Base-by-base conservation (phyloP, 352 stramenopile genomes). In the Saprolegnia parasitica region DNA sequence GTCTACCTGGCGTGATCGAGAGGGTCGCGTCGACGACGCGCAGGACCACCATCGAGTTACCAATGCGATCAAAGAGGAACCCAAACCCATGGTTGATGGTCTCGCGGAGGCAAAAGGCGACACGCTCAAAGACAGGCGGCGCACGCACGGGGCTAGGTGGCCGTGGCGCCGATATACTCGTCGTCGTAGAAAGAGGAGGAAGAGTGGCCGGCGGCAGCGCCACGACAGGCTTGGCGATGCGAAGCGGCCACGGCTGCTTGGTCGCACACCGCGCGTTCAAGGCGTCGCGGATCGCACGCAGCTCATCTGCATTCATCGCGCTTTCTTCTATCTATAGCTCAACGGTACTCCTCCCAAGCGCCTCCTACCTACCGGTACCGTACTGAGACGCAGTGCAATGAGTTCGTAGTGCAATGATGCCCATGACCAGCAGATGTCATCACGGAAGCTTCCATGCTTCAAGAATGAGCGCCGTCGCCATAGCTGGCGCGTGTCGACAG, bases 21-120 rank as follows among this genome's bases (percentile, higher is more conserved):
- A 11, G 20, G 15, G 9, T 5, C 3, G 24, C 21, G 16, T 42
- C 37, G 39, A 62, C 63, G 32, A 70, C 29, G 21, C 29, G 11
- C 39, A 70, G 29, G 42, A 70, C 63, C 16, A 61, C 63, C 32
- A 70, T 47, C n/a, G 42, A 29, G 32, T 70, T 60, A 42, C 63
- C 63, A 55, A 70, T 70, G 47, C 63, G 63, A 21, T 70, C 63
- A 20, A 60, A 70, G 16, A 52, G 54, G 23, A 70, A 70, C 4
- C 42, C 15, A 70, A 70, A 70, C 35, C 63, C 63, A 35, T 47
- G 29, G 54, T 70, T 70, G 54, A 70, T 70, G 0, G 49, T 52
- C 20, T 70, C 63, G 18, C 63, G 63, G 21, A 70, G 46, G n/a
- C 54, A 21, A 47, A 70, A 70, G n/a, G 49, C 47, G 42, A 61